Evolutionary conservation across 78 protist genomes (phyloP).

Genomic region (Anaeramoeba ignava): DNA sequence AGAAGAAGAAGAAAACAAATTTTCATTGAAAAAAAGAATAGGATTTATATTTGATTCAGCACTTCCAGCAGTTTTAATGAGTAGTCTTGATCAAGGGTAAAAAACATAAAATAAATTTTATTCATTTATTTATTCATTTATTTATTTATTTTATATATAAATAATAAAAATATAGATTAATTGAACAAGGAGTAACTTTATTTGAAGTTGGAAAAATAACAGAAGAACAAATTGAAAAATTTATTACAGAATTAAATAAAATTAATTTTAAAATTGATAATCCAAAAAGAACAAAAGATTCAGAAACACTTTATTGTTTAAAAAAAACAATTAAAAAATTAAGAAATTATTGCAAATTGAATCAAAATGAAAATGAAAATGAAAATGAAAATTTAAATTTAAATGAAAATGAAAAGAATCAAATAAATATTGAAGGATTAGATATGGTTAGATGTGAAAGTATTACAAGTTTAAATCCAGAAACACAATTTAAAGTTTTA

Average conservation of each 20-base stretch:
- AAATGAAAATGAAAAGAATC: no score
- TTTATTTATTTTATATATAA: background rate
- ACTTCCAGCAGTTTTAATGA: background rate
- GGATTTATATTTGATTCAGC: background rate
- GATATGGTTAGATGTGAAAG: background rate
- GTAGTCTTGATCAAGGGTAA: no score
- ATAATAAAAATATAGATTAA: no score
- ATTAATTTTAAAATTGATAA: background rate
- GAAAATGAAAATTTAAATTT: no score
- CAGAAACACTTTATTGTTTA: background rate
- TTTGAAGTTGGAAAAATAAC: background rate
- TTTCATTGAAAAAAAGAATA: conserved; percentile 4
- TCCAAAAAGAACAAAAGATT: background rate
- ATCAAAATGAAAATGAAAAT: background rate
- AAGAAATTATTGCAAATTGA: background rate
- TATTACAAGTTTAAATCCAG: background rate
- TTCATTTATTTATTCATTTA: background rate
- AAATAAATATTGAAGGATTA: background rate
- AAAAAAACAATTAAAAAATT: background rate
- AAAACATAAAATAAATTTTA: no score
- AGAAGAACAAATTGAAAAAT: background rate
- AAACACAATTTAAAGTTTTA: background rate
- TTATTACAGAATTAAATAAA: background rate
- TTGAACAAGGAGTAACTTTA: background rate
- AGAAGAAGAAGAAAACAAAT: no score